Percentiles rank a stretch among this genome's conserved stretches.
Evolutionary conservation across 2,329 filamentous ascomycete species (phyloP).

Genomic region (Fusarium sp.): DNA sequence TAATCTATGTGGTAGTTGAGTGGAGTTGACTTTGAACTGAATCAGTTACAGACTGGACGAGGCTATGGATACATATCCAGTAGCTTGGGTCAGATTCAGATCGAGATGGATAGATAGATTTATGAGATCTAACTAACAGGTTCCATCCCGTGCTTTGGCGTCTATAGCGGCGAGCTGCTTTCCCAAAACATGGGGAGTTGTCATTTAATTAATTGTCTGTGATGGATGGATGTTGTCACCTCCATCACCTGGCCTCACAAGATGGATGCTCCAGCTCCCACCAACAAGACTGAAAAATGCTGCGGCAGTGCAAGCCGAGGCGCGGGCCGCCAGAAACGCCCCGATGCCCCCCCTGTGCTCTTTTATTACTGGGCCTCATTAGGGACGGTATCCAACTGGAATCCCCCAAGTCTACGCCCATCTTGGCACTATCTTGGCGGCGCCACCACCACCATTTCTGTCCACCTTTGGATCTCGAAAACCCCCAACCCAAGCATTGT

Average conservation of each 20-base stretch:
- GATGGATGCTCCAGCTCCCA: neutral
- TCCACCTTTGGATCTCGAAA: neutral
- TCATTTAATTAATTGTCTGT: neutral
- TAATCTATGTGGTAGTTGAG: neutral
- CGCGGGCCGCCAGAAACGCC: conserved; percentile 1
- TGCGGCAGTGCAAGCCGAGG: neutral
- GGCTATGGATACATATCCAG: neutral
- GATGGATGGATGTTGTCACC: neutral
- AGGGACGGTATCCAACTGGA: neutral
- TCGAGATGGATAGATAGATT: neutral
- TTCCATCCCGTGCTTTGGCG: conserved; percentile 1
- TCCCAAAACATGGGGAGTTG: neutral
- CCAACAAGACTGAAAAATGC: neutral
- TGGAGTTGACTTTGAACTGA: neutral
- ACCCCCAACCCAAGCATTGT: neutral
- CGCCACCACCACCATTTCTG: conserved; percentile 17
- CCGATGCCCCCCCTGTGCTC: neutral
- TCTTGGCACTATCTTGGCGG: conserved; percentile 29
- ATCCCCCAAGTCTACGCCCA: conserved; percentile 7
- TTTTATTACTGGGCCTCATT: neutral
- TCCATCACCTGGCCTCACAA: neutral
- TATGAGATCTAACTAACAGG: neutral
- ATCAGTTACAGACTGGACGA: neutral
- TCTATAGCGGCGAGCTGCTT: neutral
- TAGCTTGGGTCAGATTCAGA: neutral